Evolutionary conservation across 2,329 filamentous ascomycete genomes (phyloP).

Genomic region (Plenodomus lindquistii): DNA sequence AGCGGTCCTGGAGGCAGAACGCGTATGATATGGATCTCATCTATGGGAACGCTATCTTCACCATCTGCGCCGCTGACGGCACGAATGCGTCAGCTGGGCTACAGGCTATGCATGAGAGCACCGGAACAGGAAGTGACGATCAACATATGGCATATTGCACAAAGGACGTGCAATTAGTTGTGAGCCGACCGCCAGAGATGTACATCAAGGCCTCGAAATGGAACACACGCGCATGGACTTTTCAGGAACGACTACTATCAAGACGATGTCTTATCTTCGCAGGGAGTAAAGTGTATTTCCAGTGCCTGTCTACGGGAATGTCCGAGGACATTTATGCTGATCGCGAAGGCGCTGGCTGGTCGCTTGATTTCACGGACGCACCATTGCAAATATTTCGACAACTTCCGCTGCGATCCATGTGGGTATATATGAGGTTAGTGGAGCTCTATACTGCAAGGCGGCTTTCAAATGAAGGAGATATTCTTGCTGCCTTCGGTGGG

Average conservation of each 20-base stretch:
- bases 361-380: neutral
- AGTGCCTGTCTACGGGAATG: neutral
- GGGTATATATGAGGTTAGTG: neutral
- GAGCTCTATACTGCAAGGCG: neutral
- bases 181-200: neutral
- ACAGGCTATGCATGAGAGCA: neutral
- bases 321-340: neutral
- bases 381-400: neutral
- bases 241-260: conserved; percentile 15
- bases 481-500: neutral
- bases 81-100: neutral
- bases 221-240: conserved; percentile 18
- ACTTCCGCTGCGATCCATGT: neutral
- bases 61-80: neutral
- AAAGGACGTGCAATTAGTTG: neutral
- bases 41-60: neutral
- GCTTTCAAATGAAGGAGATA: neutral
- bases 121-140: neutral
- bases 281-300: neutral
- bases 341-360: neutral
- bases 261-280: conserved; percentile 9
- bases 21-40: neutral
- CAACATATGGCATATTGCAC: neutral
- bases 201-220: neutral
- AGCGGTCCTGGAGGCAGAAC: neutral